A percentile compares a stretch with the other conserved stretches of the same genome.
These are phyloP conservation scores for Moniliella sp. DNA, from an alignment of 1,284 basidiomycete genomes.

Conservation along the genomic window DNA sequence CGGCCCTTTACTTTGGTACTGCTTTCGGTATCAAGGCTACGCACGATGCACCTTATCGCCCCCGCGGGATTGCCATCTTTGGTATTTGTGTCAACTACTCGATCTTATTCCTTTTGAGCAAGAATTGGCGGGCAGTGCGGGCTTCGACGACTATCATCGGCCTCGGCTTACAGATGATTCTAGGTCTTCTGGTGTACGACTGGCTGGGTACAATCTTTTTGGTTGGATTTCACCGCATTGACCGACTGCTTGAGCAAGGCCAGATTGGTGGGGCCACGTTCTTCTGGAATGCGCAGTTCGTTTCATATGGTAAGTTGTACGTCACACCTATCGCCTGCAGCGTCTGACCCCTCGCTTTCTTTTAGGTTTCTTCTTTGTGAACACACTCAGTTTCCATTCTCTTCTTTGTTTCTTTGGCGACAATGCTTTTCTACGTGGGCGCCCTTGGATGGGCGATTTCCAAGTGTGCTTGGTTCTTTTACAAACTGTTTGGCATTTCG, in stretches of 20 bases:
- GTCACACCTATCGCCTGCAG: too few species aligned
- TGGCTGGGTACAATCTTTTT: slow-evolving; percentile 15
- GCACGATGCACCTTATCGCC: slow-evolving; percentile 10
- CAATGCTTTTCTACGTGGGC: slow-evolving; percentile 41
- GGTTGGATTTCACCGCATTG: slow-evolving; percentile 18
- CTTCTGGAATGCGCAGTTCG: slow-evolving; percentile 19
- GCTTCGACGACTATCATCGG: slow-evolving; percentile 16
- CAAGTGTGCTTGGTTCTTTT: slow-evolving; percentile 64
- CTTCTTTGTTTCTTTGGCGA: slow-evolving; percentile 43
- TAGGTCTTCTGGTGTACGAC: slow-evolving; percentile 25
- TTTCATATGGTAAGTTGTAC: too few species aligned
- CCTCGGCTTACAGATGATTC: slow-evolving; percentile 25
- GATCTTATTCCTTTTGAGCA: slow-evolving; percentile 9
- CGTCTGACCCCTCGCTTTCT: too few species aligned
- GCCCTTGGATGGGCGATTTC: slow-evolving; percentile 19
- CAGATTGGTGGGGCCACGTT: slow-evolving; percentile 19
- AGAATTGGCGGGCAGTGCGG: slow-evolving; percentile 12
- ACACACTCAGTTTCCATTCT: slow-evolving; percentile 43
- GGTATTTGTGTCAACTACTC: slow-evolving; percentile 22
- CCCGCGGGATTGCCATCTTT: slow-evolving; percentile 16
- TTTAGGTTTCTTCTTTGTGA: slow-evolving; percentile 29
- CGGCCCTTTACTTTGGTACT: slow-evolving; percentile 16
- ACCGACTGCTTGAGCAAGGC: slow-evolving; percentile 19
- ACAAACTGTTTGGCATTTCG: slow-evolving; percentile 48
- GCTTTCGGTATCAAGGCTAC: slow-evolving; percentile 20